Evolutionary conservation across 805 yeast species (phyloP), one percentile per base, ranked within the genome.

Genomic region (Starmerella asiatica): DNA sequence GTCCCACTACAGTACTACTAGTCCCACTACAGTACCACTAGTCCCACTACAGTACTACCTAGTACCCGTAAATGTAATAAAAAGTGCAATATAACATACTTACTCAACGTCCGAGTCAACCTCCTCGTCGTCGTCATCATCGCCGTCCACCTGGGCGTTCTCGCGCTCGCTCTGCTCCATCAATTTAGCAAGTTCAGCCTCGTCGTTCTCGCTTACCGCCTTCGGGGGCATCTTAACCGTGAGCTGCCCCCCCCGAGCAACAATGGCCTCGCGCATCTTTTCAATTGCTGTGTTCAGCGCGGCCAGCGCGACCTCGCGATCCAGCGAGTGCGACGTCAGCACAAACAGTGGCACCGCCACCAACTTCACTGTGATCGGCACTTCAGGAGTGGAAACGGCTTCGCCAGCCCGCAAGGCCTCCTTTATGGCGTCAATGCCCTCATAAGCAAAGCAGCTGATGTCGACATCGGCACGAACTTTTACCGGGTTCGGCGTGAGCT

Each of bases 391-490:
- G 49, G 88, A 73, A 37, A 80, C 64, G 7, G 68, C 73, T 67
- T 88, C 97, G 40, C 94, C 97, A 19, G 86, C 80, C 49, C 71
- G 68, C 49, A 91, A 72, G 19, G 98, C 94, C 42, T 69, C 70
- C 63, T 86, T 88, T 58, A 91, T 86, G 49, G 98, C 98, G 59
- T 86, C 94, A 51, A 91, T 84, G 61, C 98, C 98, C 62, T 91
- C 97, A 63, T 91, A 91, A 45, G 86, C 71, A 67, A 88, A 91
- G 61, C 98, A 91, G 12, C 96, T 84, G 32, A 91, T 96, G 63
- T 88, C 97, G 36, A 91, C 80, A 61, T 91, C 97, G n/a, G 98
- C 94, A 64, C 98, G 80, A 57, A 93, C 80, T 67, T 88, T 91
- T 53, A 85, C 85, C 29, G 97, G 94, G 67, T 86, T 96, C 46